Evolutionary conservation across 2,329 filamentous ascomycete genomes (phyloP).

Genomic region (Xylariales sp.): DNA sequence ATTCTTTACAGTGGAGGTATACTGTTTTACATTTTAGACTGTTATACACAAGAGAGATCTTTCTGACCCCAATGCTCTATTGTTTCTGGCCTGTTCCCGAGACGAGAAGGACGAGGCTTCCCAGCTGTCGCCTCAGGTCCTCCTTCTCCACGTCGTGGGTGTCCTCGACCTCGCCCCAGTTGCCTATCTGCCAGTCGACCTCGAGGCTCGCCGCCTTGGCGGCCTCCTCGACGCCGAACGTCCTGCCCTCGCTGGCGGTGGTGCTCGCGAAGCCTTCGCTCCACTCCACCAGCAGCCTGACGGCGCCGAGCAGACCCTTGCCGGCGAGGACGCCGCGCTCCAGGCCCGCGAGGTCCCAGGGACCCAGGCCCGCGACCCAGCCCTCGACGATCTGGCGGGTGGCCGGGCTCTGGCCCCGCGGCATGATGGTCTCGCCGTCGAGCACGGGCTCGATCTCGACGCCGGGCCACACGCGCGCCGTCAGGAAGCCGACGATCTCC

Average conservation of each 20-base stretch:
- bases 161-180: constrained; percentile 97
- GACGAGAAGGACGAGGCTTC: constrained; percentile 79
- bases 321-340: constrained; percentile 80
- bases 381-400: constrained; percentile 73
- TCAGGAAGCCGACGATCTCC: constrained; percentile 68
- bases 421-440: constrained; percentile 72
- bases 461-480: constrained; percentile 75
- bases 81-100: constrained; percentile 44
- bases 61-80: no score
- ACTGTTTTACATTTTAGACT: no score
- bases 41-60: no score
- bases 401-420: constrained; percentile 64
- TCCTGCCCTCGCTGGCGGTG: constrained; percentile 29
- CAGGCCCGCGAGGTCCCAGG: constrained; percentile 81
- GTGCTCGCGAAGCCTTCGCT: constrained; percentile 63
- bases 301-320: constrained; percentile 79
- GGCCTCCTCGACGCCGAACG: constrained; percentile 80
- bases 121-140: constrained; percentile 81
- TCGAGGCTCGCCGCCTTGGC: constrained; percentile 74
- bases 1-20: no score
- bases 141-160: constrained; percentile 95
- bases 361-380: constrained; percentile 69
- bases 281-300: constrained; percentile 80
- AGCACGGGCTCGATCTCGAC: constrained; percentile 75
- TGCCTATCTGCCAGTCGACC: constrained; percentile 81